phyloP scores from a whole-genome alignment of 2,329 filamentous ascomycete genomes.

The Endoconidiophora polonica region DNA sequence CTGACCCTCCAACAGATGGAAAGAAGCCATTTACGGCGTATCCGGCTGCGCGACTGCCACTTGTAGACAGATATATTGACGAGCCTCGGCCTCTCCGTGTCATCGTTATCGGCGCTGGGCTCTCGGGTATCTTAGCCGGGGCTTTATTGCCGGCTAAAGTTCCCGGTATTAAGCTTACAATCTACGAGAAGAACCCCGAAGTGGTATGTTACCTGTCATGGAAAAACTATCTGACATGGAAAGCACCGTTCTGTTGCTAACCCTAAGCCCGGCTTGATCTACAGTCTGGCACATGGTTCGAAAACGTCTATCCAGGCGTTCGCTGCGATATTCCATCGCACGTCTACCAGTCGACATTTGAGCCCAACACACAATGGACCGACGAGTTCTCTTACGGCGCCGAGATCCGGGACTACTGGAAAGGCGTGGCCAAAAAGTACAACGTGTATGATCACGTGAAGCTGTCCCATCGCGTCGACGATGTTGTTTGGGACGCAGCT shows the following conservation, averaged over 20 bases:
- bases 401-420: constrained; percentile 51
- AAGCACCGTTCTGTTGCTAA: background rate
- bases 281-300: constrained; percentile 32
- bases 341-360: constrained; percentile 53
- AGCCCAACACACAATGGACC: constrained; percentile 51
- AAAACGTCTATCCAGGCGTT: constrained; percentile 45
- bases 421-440: constrained; percentile 7
- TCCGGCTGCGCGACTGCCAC: constrained; percentile 7
- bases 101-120: constrained; percentile 23
- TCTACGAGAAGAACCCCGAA: constrained; percentile 52
- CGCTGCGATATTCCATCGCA: constrained; percentile 53
- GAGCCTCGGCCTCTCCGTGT: constrained; percentile 21
- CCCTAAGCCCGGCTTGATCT: background rate
- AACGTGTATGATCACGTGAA: constrained; percentile 43
- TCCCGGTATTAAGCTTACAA: constrained; percentile 45
- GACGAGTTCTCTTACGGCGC: constrained; percentile 49
- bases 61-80: constrained; percentile 22
- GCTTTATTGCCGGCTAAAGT: constrained; percentile 52
- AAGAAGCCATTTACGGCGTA: background rate
- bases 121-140: constrained; percentile 34
- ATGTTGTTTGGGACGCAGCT: constrained; percentile 36
- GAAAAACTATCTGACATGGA: background rate
- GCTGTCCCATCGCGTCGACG: constrained; percentile 37
- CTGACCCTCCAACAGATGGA: background rate
- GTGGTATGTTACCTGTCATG: constrained; percentile 35